Evolutionary conservation across 169 alveolate species (phyloP), one percentile per base, ranked within the genome.

Genomic region (Eimeria tenella): DNA sequence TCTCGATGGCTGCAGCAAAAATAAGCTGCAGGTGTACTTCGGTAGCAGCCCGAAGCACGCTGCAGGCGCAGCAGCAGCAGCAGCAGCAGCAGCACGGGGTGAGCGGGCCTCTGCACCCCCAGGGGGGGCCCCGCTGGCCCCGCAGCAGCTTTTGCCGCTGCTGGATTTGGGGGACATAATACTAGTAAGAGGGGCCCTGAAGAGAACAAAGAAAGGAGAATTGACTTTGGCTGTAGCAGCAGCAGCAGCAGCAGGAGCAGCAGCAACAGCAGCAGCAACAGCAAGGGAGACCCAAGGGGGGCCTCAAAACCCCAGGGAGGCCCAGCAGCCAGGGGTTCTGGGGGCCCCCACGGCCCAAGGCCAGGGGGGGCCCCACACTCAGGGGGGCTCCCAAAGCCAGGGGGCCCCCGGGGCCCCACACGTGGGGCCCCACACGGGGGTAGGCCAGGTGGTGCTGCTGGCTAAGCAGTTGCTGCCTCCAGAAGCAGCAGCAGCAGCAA

Each of bases 91-190:
- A 11, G 74, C 81, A 60, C 5, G 71, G 53, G 13, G 62, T 52
- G 60, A 70, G 13, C n/a, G 21, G 1, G 42, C n/a, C 17, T 1
- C 6, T n/a, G 4, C 71, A n/a, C 58, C 71, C 15, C n/a, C n/a
- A 23, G 10, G 19, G 75, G 75, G 23, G 7, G 5, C 31, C 88
- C 71, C 31, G 6, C 31, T 23, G 55, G 49, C 75, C 3, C 17
- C 58, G 56, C 71, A n/a, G 23, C 87, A 55, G 53, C 52, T 86
- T 52, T 73, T 82, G 77, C 77, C 77, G 79, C 17, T 94, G 71
- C 50, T 95, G 21, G 96, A 95, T 81, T 70, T 95, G 11, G 97
- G 97, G 19, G 97, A 95, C 89, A 84, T 95, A 55, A 58, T 95
- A 55, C 95, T 94, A 8, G 94, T 93, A 49, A 70, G 90, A 60